A percentile compares a stretch with the other conserved stretches of the same genome.
Conservation (phyloP, 768 basidiomycete genomes). For the Serendipita sp. region DNA sequence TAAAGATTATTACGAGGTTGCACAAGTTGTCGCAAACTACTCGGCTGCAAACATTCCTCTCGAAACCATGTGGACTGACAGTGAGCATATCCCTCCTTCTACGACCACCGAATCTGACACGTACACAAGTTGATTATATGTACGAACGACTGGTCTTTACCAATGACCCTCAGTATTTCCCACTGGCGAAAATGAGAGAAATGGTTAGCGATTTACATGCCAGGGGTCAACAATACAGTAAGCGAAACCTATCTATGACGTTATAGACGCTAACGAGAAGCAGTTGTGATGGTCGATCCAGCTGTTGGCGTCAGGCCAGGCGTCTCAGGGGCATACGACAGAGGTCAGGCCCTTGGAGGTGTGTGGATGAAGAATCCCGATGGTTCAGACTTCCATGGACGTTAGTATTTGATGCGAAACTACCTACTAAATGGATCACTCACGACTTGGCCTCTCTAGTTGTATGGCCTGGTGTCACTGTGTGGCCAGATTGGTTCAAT, state of each 20-base stretch:
- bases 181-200: too few relatives aligned
- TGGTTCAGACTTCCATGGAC: too few relatives aligned
- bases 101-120: neutral
- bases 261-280: constrained; percentile 46
- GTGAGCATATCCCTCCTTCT: neutral
- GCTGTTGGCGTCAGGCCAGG: too few relatives aligned
- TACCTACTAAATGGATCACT: constrained; percentile 5
- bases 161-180: constrained; percentile 37
- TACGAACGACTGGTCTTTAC: constrained; percentile 50
- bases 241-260: constrained; percentile 14
- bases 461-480: constrained; percentile 52
- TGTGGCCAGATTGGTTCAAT: constrained; percentile 47
- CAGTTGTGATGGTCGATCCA: too few relatives aligned
- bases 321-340: too few relatives aligned
- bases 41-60: constrained; percentile 45
- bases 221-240: constrained; percentile 42
- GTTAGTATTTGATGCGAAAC: neutral
- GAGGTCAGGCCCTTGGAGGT: too few relatives aligned
- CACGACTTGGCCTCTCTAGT: constrained; percentile 24
- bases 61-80: constrained; percentile 71
- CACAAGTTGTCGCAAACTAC: constrained; percentile 45
- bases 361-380: too few relatives aligned
- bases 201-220: constrained; percentile 31
- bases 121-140: constrained; percentile 35
- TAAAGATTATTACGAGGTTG: constrained; percentile 40